Conservation (phyloP, 768 basidiomycete genomes). For the Lactarius hatsudake region DNA sequence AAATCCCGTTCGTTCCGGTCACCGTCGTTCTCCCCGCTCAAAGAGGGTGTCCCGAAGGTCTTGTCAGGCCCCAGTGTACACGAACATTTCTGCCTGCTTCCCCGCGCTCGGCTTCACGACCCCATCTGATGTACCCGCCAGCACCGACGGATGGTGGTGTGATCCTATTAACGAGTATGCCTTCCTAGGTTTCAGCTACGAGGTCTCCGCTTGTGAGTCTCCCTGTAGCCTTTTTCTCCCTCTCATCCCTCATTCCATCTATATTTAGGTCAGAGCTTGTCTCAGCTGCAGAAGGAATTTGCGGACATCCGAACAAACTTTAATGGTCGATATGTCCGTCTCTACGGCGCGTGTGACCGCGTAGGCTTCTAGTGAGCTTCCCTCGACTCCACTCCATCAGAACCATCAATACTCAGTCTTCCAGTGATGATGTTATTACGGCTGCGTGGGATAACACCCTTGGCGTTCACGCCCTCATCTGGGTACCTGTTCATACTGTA, state of each 20-base stretch:
- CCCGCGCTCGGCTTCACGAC: slow-evolving; percentile 49
- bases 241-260: neutral
- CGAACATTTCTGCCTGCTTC: slow-evolving; percentile 33
- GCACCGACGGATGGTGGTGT: slow-evolving; percentile 49
- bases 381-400: neutral
- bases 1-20: neutral
- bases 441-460: slow-evolving; percentile 65
- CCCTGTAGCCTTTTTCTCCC: neutral
- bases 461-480: slow-evolving; percentile 69
- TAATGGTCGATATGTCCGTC: slow-evolving; percentile 60
- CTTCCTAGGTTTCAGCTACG: slow-evolving; percentile 76
- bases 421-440: slow-evolving; percentile 55
- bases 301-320: slow-evolving; percentile 55
- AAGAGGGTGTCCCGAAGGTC: slow-evolving; percentile 7
- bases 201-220: slow-evolving; percentile 56
- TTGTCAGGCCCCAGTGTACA: neutral
- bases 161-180: slow-evolving; percentile 59
- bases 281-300: slow-evolving; percentile 54
- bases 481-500: slow-evolving; percentile 43
- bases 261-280: slow-evolving; percentile 52
- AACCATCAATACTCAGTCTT: slow-evolving; percentile 19
- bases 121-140: slow-evolving; percentile 47
- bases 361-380: slow-evolving; percentile 39
- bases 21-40: neutral
- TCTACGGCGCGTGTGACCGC: slow-evolving; percentile 42